A percentile compares a stretch with the other conserved stretches of the same genome.
phyloP scores from a whole-genome alignment of 441 rosid genomes.

The Euphorbia schlechtendalii region DNA sequence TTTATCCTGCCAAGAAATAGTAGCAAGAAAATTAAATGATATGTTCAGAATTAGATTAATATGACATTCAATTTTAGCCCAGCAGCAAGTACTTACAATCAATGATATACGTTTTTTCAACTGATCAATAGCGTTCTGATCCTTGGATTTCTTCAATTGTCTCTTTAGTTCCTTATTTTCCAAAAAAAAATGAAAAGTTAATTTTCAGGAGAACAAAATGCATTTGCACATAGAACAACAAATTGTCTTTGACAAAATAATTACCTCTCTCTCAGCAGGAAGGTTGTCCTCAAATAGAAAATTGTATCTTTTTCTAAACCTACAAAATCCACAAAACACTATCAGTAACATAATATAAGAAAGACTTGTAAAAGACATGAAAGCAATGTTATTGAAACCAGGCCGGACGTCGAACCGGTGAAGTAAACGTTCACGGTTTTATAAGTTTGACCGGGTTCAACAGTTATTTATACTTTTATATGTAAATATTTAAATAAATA shows the following conservation, averaged over 20 bases:
- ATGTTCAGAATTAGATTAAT: background rate
- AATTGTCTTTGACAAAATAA: background rate
- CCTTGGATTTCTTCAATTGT: conserved; percentile 49
- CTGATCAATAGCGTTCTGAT: conserved; percentile 37
- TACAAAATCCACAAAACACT: conserved; percentile 22
- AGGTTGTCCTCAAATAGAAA: conserved; percentile 58
- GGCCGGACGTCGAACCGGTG: too few relatives aligned
- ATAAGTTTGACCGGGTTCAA: too few relatives aligned
- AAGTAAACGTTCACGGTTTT: too few relatives aligned
- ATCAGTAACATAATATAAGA: background rate
- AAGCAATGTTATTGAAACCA: too few relatives aligned
- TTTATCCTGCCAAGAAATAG: conserved; percentile 46
- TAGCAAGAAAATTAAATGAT: background rate
- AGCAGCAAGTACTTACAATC: conserved; percentile 46
- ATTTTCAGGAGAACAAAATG: background rate
- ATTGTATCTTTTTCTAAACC: conserved; percentile 71
- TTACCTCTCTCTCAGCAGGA: conserved; percentile 76
- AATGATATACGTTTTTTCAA: conserved; percentile 28
- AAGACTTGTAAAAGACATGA: background rate
- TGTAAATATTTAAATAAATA: too few relatives aligned
- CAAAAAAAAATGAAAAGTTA: background rate
- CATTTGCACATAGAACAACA: background rate
- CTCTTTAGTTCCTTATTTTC: conserved; percentile 46
- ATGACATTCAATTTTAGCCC: background rate
- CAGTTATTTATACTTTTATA: too few relatives aligned